Base-by-base conservation (phyloP, 2,329 filamentous ascomycete genomes). In the Clonostachys rhizophaga region DNA sequence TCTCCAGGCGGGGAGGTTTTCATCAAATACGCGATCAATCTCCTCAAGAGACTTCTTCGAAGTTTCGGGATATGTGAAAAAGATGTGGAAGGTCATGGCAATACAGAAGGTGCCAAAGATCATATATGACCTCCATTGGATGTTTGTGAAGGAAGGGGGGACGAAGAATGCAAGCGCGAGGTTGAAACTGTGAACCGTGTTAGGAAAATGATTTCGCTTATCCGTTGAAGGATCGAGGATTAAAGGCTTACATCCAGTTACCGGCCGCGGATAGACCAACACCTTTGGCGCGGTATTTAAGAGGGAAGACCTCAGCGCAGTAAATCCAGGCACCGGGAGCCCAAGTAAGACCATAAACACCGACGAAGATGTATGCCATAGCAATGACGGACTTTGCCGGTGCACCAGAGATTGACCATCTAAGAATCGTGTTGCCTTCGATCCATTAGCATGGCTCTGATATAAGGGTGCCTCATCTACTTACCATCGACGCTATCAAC, bases 11-110 rank as follows among this genome's bases (percentile, higher is more conserved):
- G 47, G 44, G 18, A 47, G 43, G 9, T 48, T 47, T 1, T 42
- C 33, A 36, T 49, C 44, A 39, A 67, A 67, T 37, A 66, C 60
- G 7, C 57, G 41, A 47, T 86, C 82, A 59, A 86, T 78, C 55
- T 86, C 83, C 59, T 86, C 83, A 2, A 86, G 68, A 2, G 71
- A 74, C 39, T 74, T 72, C 51, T 58, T 56, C 49, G 69, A 65
- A 0, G 73, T 75, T 49, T 76, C 72, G 0, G 70, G 70, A 47
- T 74, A 75, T 52, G 73, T 64, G 50, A 75, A 64, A 55, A 74
- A 76, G 5, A 55, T 54, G 42, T 76, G 71, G 30, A 72, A 55
- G 5, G 66, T 60, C 44, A 68, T 70, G 33, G 64, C 68, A 35
- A 72, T 55, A 47, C 65, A 69, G 48, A 71, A 72, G 10, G 72